Percentiles rank a stretch among this genome's conserved stretches.
Conservation (phyloP, 352 stramenopile species). For the Phytophthora pseudosyringae region DNA sequence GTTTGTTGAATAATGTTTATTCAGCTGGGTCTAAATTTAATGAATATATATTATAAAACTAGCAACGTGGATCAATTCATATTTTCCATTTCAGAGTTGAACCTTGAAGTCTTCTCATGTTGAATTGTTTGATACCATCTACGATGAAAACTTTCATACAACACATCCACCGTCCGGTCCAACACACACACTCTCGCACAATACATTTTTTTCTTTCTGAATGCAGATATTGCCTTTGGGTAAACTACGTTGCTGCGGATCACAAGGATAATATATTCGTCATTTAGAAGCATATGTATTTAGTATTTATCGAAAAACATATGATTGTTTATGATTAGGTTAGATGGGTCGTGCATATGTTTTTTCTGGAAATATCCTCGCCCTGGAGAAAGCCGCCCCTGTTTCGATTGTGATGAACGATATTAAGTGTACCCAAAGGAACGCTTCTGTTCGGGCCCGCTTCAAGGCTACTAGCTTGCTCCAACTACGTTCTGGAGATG, state of each 20-base stretch:
- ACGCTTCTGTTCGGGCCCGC: too few species aligned
- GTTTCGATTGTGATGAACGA: too few species aligned
- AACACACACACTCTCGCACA: background rate
- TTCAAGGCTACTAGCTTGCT: too few species aligned
- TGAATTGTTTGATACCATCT: background rate
- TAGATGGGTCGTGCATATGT: slow-evolving; percentile 1
- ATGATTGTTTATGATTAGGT: background rate
- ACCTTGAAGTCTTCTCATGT: background rate
- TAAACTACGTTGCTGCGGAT: slow-evolving; percentile 4
- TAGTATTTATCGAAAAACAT: too few species aligned
- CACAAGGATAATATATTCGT: background rate
- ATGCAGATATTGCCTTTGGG: slow-evolving; percentile 4
- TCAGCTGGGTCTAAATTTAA: too few species aligned
- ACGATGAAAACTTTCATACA: background rate
- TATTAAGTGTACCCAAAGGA: too few species aligned
- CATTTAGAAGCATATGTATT: slow-evolving; percentile 10
- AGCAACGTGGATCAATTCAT: background rate
- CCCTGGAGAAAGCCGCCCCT: too few species aligned
- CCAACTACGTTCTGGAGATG: too few species aligned
- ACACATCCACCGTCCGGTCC: background rate
- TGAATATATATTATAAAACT: too few species aligned
- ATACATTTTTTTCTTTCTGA: background rate
- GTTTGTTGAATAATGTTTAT: too few species aligned
- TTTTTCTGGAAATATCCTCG: slow-evolving; percentile 8
- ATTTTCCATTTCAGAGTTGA: background rate